These are phyloP conservation scores for Podosphaera aphanis DNA, from an alignment of 2,329 filamentous ascomycete genomes.

Conservation along the genomic window DNA sequence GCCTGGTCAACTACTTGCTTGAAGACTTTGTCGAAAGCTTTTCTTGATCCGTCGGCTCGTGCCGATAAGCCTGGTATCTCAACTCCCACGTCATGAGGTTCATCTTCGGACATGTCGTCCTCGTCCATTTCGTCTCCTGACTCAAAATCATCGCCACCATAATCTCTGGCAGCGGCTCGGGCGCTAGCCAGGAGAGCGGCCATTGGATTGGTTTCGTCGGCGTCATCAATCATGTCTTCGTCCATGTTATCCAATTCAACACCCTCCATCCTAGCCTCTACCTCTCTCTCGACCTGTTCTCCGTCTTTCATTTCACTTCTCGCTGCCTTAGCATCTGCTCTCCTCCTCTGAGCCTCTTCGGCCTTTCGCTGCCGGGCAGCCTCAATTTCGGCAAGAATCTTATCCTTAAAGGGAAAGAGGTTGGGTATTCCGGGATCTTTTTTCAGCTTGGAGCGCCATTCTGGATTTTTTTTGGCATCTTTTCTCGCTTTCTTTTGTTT, in stretches of 20 bases:
- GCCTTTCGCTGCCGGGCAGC: conserved; percentile 60
- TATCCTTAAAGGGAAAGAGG: conserved; percentile 92
- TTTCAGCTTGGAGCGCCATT: conserved; percentile 89
- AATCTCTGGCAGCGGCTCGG: conserved; percentile 50
- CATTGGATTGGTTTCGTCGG: conserved; percentile 62
- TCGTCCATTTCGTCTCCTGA: conserved; percentile 30
- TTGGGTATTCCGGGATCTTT: conserved; percentile 97
- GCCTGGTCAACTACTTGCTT: conserved; percentile 76
- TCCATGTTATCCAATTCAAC: conserved; percentile 26
- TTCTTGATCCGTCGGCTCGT: conserved; percentile 42
- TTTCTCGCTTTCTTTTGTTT: conserved; percentile 86
- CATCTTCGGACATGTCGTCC: conserved; percentile 26
- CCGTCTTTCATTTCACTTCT: conserved; percentile 33
- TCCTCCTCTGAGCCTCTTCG: conserved; percentile 49
- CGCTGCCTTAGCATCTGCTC: conserved; percentile 47
- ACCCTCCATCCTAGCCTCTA: conserved; percentile 22
- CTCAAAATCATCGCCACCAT: conserved; percentile 26
- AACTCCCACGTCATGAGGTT: conserved; percentile 22
- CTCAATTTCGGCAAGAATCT: conserved; percentile 82
- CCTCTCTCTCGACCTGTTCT: conserved; percentile 20
- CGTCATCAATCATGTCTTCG: conserved; percentile 29
- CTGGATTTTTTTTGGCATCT: conserved; percentile 80
- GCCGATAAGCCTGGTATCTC: conserved; percentile 29
- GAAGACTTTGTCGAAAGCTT: conserved; percentile 87
- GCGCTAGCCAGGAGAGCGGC: conserved; percentile 75